Percentiles rank a stretch among this genome's conserved stretches.
These are phyloP conservation scores for Cladophialophora yegresii DNA, from an alignment of 2,329 filamentous ascomycete species.

Conservation along the genomic window DNA sequence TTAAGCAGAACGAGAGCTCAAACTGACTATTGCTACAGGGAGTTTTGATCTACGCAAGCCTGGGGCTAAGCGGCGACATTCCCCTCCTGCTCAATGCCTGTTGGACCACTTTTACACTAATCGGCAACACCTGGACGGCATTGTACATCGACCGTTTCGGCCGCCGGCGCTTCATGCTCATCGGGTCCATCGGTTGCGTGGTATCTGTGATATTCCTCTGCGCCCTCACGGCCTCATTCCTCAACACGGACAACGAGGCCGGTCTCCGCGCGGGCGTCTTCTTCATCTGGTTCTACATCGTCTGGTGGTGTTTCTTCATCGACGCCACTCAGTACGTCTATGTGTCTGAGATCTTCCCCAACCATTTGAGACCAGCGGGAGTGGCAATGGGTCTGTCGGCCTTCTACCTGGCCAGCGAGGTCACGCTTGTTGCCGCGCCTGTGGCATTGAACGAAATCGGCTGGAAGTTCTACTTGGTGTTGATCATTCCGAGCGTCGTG, in stretches of 20 bases:
- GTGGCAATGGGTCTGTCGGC: conserved; percentile 31
- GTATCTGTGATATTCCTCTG: conserved; percentile 45
- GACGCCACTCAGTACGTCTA: conserved; percentile 36
- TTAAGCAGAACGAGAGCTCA: conserved; percentile 39
- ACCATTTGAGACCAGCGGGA: conserved; percentile 31
- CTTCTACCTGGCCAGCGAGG: conserved; percentile 29
- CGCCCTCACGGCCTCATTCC: conserved; percentile 43
- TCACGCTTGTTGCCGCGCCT: conserved; percentile 35
- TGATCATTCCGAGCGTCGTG: conserved; percentile 32
- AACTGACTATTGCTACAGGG: conserved; percentile 44
- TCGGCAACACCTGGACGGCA: conserved; percentile 47
- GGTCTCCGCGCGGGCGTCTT: conserved; percentile 45
- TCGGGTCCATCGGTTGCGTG: conserved; percentile 45
- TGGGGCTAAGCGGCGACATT: conserved; percentile 45
- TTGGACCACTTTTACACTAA: conserved; percentile 48
- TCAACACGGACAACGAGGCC: conserved; percentile 41
- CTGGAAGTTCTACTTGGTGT: conserved; percentile 42
- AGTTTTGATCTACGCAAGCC: conserved; percentile 43
- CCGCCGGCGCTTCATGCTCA: conserved; percentile 42
- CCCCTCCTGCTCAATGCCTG: conserved; percentile 51
- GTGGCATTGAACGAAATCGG: conserved; percentile 42
- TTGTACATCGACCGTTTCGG: conserved; percentile 46
- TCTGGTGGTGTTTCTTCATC: conserved; percentile 49
- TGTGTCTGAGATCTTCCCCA: conserved; percentile 33
- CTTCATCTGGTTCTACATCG: conserved; percentile 47